phyloP scores from a whole-genome alignment of 768 basidiomycete genomes.

The Tylopilus sp. region DNA sequence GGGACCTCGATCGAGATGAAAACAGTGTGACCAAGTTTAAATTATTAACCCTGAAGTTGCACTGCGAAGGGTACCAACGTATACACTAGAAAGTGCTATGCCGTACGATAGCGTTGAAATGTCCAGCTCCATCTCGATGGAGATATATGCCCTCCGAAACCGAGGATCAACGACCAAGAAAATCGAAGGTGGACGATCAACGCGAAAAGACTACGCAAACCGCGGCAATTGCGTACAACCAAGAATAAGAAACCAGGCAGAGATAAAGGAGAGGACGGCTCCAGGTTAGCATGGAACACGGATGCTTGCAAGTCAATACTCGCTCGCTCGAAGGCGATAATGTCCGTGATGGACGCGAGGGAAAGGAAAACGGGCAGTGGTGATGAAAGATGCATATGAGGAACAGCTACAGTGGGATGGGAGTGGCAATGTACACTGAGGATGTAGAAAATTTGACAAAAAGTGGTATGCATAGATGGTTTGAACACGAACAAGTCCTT shows the following conservation, averaged over 20 bases:
- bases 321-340: neutral
- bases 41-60: neutral
- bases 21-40: no score
- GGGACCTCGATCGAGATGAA: no score
- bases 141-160: slow-evolving; percentile 9
- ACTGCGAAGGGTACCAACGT: neutral
- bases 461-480: slow-evolving; percentile 21
- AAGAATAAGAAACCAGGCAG: neutral
- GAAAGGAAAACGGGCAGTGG: neutral
- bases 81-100: slow-evolving; percentile 9
- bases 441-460: slow-evolving; percentile 6
- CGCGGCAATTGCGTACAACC: neutral
- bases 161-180: slow-evolving; percentile 2
- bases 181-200: slow-evolving; percentile 7
- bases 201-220: neutral
- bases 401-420: slow-evolving; percentile 30
- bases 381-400: slow-evolving; percentile 26
- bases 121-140: slow-evolving; percentile 21
- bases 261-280: slow-evolving; percentile 17
- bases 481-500: neutral
- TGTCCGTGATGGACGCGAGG: slow-evolving; percentile 1
- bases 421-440: slow-evolving; percentile 30
- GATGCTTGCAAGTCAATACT: slow-evolving; percentile 1
- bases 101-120: slow-evolving; percentile 7
- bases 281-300: slow-evolving; percentile 5